These are phyloP conservation scores for Phanerochaete sordida DNA, from an alignment of 768 basidiomycete genomes.

Conservation along the genomic window DNA sequence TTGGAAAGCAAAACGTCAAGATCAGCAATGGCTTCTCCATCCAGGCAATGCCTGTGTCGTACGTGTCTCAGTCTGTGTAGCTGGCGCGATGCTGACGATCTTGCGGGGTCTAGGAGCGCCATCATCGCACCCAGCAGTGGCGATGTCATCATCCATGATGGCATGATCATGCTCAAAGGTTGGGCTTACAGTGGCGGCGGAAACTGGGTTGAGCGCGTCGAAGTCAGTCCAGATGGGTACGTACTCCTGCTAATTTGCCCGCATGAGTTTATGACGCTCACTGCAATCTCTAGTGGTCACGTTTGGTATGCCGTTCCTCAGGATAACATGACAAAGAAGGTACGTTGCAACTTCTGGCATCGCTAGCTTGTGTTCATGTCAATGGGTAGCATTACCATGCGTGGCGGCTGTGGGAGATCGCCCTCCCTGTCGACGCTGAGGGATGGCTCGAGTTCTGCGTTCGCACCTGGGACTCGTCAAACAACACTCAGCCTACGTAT, in stretches of 20 bases:
- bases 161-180: conserved; percentile 36
- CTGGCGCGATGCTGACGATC: neutral
- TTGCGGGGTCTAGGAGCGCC: conserved; percentile 37
- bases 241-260: conserved; percentile 1
- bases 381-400: conserved; percentile 48
- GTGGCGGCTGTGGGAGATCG: conserved; percentile 51
- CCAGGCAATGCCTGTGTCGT: conserved; percentile 58
- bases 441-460: conserved; percentile 57
- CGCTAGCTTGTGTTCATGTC: neutral
- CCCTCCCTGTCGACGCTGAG: conserved; percentile 49
- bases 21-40: conserved; percentile 56
- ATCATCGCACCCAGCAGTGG: conserved; percentile 44
- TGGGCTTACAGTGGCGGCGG: conserved; percentile 35
- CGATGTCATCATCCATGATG: conserved; percentile 45
- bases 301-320: conserved; percentile 47
- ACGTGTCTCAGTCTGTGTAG: conserved; percentile 16
- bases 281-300: conserved; percentile 33
- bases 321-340: conserved; percentile 48
- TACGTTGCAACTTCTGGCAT: no score
- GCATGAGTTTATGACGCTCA: neutral
- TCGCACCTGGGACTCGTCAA: conserved; percentile 55
- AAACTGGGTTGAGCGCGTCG: conserved; percentile 55
- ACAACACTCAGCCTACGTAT: conserved; percentile 54
- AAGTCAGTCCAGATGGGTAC: conserved; percentile 47
- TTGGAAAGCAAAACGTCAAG: conserved; percentile 49